phyloP scores from a whole-genome alignment of 441 rosid species.

The Euphorbia celastroides region DNA sequence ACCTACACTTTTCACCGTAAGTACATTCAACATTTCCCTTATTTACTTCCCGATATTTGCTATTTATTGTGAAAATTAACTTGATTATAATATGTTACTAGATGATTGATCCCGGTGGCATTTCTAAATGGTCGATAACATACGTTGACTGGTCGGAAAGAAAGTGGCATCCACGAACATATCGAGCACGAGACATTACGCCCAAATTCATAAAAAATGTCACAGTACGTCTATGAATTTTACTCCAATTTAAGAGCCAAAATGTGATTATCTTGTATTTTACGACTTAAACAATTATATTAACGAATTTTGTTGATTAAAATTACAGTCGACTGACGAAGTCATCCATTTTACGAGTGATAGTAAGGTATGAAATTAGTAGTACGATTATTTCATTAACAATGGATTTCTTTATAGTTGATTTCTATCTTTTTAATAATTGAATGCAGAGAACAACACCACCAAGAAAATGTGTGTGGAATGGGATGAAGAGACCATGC shows the following conservation, averaged over 20 bases:
- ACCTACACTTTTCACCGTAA: slow-evolving; percentile 79
- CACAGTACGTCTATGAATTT: slow-evolving; percentile 39
- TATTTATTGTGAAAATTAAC: background rate
- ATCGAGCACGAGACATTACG: slow-evolving; percentile 53
- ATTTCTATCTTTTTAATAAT: too few relatives aligned
- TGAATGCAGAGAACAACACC: slow-evolving; percentile 40
- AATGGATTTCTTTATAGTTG: too few relatives aligned
- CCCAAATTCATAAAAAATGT: slow-evolving; percentile 54
- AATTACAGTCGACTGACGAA: slow-evolving; percentile 57
- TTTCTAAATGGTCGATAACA: slow-evolving; percentile 82
- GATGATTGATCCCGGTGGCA: slow-evolving; percentile 83
- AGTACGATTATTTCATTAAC: background rate
- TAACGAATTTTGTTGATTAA: background rate
- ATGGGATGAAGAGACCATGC: slow-evolving; percentile 76
- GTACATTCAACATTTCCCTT: slow-evolving; percentile 16
- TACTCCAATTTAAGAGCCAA: too few relatives aligned
- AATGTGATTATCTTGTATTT: too few relatives aligned
- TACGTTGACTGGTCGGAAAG: slow-evolving; percentile 97
- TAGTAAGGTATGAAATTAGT: slow-evolving; percentile 42
- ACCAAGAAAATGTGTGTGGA: slow-evolving; percentile 67
- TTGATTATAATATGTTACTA: too few relatives aligned
- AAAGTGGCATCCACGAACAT: slow-evolving; percentile 90
- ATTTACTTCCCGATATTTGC: background rate
- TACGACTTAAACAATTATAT: too few relatives aligned
- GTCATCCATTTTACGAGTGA: slow-evolving; percentile 73